phyloP scores from a whole-genome alignment of 208 protist species.

The Vickermania ingenoplastis region DNA sequence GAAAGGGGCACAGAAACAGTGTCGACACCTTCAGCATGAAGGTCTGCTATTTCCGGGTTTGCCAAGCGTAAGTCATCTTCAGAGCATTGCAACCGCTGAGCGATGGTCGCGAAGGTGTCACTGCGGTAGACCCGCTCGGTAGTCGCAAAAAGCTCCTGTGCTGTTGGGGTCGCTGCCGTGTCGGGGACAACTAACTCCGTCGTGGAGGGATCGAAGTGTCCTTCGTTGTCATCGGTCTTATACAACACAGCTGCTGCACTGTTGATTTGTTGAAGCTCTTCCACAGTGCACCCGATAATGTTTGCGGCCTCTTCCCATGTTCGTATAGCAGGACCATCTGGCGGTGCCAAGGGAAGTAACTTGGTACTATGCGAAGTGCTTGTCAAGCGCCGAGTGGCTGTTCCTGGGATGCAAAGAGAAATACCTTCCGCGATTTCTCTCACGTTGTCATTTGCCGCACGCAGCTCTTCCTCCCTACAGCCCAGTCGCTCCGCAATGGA shows the following conservation, averaged over 20 bases:
- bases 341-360: constrained; percentile 27
- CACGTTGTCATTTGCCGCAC: constrained; percentile 27
- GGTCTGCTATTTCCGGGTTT: constrained; percentile 24
- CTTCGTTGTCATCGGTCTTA: constrained; percentile 17
- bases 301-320: constrained; percentile 65
- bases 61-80: constrained; percentile 27
- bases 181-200: constrained; percentile 56
- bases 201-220: constrained; percentile 39
- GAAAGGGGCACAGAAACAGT: constrained; percentile 34
- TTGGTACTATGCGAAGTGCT: constrained; percentile 40
- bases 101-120: constrained; percentile 52
- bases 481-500: constrained; percentile 42
- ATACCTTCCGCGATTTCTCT: constrained; percentile 27
- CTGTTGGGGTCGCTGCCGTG: constrained; percentile 26
- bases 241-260: constrained; percentile 52
- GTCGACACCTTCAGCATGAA: constrained; percentile 4
- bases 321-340: constrained; percentile 12
- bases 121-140: constrained; percentile 39
- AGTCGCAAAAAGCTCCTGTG: constrained; percentile 35
- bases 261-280: constrained; percentile 79
- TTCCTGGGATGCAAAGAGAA: constrained; percentile 35
- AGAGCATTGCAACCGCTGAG: constrained; percentile 35
- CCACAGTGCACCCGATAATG: constrained; percentile 61
- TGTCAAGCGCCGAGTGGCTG: constrained; percentile 31
- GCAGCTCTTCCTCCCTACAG: constrained; percentile 35